A percentile compares a stretch with the other conserved stretches of the same genome.
Evolutionary conservation across 179 eudicot genomes (phyloP).

Genomic region (Pouteria campechiana): DNA sequence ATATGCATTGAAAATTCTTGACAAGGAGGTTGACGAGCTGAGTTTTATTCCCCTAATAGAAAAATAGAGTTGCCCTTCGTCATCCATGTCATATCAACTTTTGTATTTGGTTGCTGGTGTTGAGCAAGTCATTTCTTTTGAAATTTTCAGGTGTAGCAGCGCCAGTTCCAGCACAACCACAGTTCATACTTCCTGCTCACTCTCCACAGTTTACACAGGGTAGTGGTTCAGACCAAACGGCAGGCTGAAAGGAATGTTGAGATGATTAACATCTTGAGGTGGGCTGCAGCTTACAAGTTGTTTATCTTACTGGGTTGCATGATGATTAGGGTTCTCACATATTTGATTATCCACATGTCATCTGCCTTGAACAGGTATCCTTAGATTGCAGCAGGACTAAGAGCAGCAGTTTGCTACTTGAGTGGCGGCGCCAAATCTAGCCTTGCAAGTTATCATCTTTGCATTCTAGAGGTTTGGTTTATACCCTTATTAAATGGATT

Average conservation of each 20-base stretch:
- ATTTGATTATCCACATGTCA: too few relatives aligned
- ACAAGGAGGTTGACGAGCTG: too few relatives aligned
- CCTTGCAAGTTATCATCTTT: conserved; percentile 76
- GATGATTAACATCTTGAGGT: conserved; percentile 13
- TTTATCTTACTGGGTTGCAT: too few relatives aligned
- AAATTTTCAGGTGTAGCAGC: conserved; percentile 53
- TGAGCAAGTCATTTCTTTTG: too few relatives aligned
- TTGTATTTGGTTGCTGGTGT: too few relatives aligned
- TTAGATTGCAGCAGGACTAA: conserved; percentile 97
- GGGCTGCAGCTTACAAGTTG: neutral
- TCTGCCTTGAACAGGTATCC: conserved; percentile 41
- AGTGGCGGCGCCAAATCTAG: conserved; percentile 89
- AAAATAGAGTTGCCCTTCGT: too few relatives aligned
- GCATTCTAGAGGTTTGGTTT: conserved; percentile 99
- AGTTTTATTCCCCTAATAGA: too few relatives aligned
- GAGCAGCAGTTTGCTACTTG: conserved; percentile 88
- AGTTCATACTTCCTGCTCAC: conserved; percentile 65
- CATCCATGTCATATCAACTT: too few relatives aligned
- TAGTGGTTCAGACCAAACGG: conserved; percentile 71
- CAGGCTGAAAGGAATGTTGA: conserved; percentile 75
- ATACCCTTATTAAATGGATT: too few relatives aligned
- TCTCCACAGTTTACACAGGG: conserved; percentile 81
- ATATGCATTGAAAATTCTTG: too few relatives aligned
- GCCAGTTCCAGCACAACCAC: conserved; percentile 66
- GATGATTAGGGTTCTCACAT: too few relatives aligned